Evolutionary conservation across 202 grass and related monocot species (phyloP), one percentile per base, ranked within the genome.

Genomic region (Musa balbisiana): DNA sequence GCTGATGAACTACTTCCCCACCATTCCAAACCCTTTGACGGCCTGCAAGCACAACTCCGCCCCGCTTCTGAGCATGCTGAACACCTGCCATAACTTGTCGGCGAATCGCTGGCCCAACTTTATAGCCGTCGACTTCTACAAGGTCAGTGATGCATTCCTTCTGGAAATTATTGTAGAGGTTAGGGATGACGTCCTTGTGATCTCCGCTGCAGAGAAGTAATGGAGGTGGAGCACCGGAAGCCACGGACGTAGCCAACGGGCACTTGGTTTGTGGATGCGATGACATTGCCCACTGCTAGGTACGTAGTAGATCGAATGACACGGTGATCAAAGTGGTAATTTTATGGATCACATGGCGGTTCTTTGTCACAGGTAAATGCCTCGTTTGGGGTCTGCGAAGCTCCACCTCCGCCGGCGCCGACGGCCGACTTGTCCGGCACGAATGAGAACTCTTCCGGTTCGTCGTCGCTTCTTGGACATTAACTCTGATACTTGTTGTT

Each of bases 61-160:
- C 0, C 88, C 95, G 1, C 95, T 98, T 49, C 54, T 90, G 23
- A 89, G 83, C 77, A 98, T 98, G 95, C 72, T 94, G 5, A 87
- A 91, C 58, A 94, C 91, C 1, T 98, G 94, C 78, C 87, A 93
- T 54, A 75, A 53, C 71, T 72, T 78, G 23, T 94, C 95, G 1
- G 87, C 79, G 70, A 78, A 92, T 62, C 91, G 95, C 51, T 94
- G 95, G 95, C 71, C 95, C 11, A 98, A 94, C 79, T 98, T 78
- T 65, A 90, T 98, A 9, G 91, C 95, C 26, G 89, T 98, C 51
- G 87, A 98, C 84, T 98, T 88, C 51, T 98, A 98, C 84, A 98
- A 86, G 91, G 95, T 98, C 82, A 2, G 54, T 23, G 3, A 1
- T 52, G 10, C 43, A 73, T 74, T 1, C 49, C 13, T 72, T 21